Percentiles rank a stretch among this genome's conserved stretches.
Conservation (phyloP, 1,284 basidiomycete genomes). For the Blastosporella zonata region DNA sequence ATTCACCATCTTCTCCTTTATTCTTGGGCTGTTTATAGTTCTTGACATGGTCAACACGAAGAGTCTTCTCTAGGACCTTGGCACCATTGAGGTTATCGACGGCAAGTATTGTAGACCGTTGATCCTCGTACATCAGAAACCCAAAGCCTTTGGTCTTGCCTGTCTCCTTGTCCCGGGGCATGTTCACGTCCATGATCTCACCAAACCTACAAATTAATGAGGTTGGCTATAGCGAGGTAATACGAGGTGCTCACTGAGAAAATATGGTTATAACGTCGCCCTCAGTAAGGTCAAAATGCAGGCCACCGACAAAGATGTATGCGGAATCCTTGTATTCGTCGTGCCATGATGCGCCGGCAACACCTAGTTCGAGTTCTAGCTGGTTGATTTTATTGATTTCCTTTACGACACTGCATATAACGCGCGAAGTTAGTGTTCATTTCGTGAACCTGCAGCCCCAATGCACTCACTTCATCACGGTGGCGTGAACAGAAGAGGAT, state of each 20-base stretch:
- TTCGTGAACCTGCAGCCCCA: slow-evolving; percentile 2
- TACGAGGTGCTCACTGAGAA: slow-evolving; percentile 76
- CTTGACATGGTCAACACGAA: slow-evolving; percentile 94
- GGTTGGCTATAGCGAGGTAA: not conserved
- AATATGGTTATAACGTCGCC: slow-evolving; percentile 98
- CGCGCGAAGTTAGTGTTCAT: slow-evolving; percentile 12
- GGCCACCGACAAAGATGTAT: slow-evolving; percentile 90
- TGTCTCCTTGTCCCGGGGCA: slow-evolving; percentile 90
- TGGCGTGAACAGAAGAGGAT: slow-evolving; percentile 23
- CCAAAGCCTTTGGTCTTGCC: slow-evolving; percentile 90
- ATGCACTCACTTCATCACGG: slow-evolving; percentile 64
- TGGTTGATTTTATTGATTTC: slow-evolving; percentile 95
- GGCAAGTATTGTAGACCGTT: slow-evolving; percentile 91
- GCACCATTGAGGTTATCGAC: slow-evolving; percentile 99
- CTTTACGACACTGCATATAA: slow-evolving; percentile 70
- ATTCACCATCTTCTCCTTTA: slow-evolving; percentile 85
- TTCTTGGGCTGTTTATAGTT: slow-evolving; percentile 87
- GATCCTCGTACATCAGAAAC: slow-evolving; percentile 99
- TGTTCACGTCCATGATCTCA: slow-evolving; percentile 91
- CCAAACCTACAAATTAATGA: slow-evolving; percentile 66
- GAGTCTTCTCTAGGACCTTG: slow-evolving; percentile 79
- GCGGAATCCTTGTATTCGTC: slow-evolving; percentile 98
- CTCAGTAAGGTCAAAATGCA: slow-evolving; percentile 87
- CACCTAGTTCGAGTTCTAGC: slow-evolving; percentile 83
- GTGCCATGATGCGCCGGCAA: slow-evolving; percentile 86